Evolutionary conservation across 148 eudicot species (phyloP).

Genomic region (Hydrangea macrophylla): DNA sequence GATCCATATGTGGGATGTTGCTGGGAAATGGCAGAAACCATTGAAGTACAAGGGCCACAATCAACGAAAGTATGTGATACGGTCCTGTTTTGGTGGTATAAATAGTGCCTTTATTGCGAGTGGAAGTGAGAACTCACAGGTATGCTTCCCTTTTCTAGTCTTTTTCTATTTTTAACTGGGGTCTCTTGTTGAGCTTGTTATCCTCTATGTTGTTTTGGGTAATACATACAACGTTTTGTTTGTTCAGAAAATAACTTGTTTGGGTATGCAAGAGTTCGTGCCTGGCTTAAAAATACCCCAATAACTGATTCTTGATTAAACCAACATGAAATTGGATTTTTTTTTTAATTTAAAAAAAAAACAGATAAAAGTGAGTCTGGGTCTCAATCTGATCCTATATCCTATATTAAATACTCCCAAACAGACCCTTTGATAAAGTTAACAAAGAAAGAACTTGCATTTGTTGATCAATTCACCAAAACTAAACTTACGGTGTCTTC

Average conservation of each 20-base stretch:
- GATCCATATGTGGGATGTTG: slow-evolving; percentile 93
- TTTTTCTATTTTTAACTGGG: not conserved
- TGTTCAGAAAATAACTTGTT: too few relatives aligned
- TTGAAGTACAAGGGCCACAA: slow-evolving; percentile 69
- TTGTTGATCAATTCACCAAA: not conserved
- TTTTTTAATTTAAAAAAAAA: too few relatives aligned
- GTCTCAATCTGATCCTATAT: too few relatives aligned
- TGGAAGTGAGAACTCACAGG: slow-evolving; percentile 93
- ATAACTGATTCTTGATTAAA: too few relatives aligned
- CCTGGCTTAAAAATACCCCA: not conserved
- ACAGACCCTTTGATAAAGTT: too few relatives aligned
- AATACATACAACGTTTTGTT: too few relatives aligned
- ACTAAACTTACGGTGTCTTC: not conserved
- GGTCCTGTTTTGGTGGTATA: slow-evolving; percentile 92
- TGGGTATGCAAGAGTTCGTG: too few relatives aligned
- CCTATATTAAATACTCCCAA: too few relatives aligned
- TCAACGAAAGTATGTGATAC: slow-evolving; percentile 75
- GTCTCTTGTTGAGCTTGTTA: not conserved
- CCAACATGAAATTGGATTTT: too few relatives aligned
- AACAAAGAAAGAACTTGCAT: not conserved
- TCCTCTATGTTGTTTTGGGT: too few relatives aligned
- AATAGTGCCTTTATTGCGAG: slow-evolving; percentile 77
- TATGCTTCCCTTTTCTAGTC: slow-evolving; percentile 24
- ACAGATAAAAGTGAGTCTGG: too few relatives aligned
- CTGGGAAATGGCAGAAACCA: slow-evolving; percentile 60